phyloP scores from a whole-genome alignment of 2,329 filamentous ascomycete genomes.

The Drechslerella dactyloides region DNA sequence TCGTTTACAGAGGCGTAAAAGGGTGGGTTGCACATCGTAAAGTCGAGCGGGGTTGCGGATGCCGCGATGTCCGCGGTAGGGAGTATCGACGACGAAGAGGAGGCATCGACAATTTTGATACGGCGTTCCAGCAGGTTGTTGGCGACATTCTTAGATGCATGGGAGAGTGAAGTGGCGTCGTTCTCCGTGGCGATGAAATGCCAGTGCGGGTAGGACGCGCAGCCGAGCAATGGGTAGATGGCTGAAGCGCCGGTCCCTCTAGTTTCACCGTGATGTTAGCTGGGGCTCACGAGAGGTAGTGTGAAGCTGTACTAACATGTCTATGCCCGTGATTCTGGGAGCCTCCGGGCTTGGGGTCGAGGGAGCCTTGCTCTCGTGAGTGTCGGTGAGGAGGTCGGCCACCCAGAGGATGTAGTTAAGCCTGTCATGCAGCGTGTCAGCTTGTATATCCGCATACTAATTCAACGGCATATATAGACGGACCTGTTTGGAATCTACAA shows the following conservation, averaged over 20 bases:
- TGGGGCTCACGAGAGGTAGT: background rate
- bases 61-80: background rate
- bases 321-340: constrained; percentile 71
- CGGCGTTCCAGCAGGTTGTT: constrained; percentile 15
- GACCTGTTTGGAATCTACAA: constrained; percentile 53
- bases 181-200: constrained; percentile 36
- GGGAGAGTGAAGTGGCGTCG: constrained; percentile 46
- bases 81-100: constrained; percentile 21
- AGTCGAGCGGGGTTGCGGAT: constrained; percentile 67
- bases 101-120: constrained; percentile 22
- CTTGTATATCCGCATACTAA: background rate
- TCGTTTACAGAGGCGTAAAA: constrained; percentile 82
- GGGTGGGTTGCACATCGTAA: constrained; percentile 92
- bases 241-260: constrained; percentile 86
- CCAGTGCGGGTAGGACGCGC: constrained; percentile 21
- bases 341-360: constrained; percentile 62
- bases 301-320: constrained; percentile 64
- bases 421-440: constrained; percentile 60
- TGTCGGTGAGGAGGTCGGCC: constrained; percentile 69
- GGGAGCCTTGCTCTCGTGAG: constrained; percentile 67
- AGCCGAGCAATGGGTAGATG: constrained; percentile 84
- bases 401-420: constrained; percentile 93
- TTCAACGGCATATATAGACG: background rate
- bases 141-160: constrained; percentile 26
- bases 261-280: constrained; percentile 41